Evolutionary conservation across 2,329 filamentous ascomycete genomes (phyloP).

Genomic region (Grosmannia serpens): DNA sequence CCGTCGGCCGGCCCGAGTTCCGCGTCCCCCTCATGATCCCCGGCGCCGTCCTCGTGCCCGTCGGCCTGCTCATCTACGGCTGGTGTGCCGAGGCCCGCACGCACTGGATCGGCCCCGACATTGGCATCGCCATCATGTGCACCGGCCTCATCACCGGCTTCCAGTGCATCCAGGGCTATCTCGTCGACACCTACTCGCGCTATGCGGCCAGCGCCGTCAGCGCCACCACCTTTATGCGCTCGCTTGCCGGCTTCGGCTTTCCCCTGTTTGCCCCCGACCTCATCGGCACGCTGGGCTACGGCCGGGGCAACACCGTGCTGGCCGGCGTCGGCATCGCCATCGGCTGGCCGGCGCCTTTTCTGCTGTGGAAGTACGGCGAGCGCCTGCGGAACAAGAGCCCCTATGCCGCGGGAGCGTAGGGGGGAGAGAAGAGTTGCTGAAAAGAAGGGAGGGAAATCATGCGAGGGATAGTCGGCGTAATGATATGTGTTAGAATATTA

Average conservation of each 20-base stretch:
- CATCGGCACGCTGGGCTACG: slow-evolving; percentile 30
- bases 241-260: slow-evolving; percentile 37
- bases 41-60: slow-evolving; percentile 27
- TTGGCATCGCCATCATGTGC: slow-evolving; percentile 28
- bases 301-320: slow-evolving; percentile 30
- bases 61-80: slow-evolving; percentile 33
- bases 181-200: slow-evolving; percentile 34
- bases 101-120: slow-evolving; percentile 34
- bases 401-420: slow-evolving; percentile 7
- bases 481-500: too few species aligned
- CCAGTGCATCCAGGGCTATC: slow-evolving; percentile 33
- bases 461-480: too few species aligned
- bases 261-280: slow-evolving; percentile 38
- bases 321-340: slow-evolving; percentile 29
- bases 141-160: slow-evolving; percentile 28
- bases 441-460: too few species aligned
- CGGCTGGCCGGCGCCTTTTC: slow-evolving; percentile 28
- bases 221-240: slow-evolving; percentile 32
- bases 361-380: slow-evolving; percentile 34
- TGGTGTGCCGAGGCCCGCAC: slow-evolving; percentile 30
- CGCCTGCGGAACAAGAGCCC: slow-evolving; percentile 22
- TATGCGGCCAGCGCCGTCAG: slow-evolving; percentile 34
- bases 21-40: slow-evolving; percentile 30
- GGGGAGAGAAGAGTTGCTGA: background rate
- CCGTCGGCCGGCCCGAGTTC: slow-evolving; percentile 27